These are phyloP conservation scores for Globisporangium irregulare DNA, from an alignment of 352 stramenopile genomes.

Conservation along the genomic window DNA sequence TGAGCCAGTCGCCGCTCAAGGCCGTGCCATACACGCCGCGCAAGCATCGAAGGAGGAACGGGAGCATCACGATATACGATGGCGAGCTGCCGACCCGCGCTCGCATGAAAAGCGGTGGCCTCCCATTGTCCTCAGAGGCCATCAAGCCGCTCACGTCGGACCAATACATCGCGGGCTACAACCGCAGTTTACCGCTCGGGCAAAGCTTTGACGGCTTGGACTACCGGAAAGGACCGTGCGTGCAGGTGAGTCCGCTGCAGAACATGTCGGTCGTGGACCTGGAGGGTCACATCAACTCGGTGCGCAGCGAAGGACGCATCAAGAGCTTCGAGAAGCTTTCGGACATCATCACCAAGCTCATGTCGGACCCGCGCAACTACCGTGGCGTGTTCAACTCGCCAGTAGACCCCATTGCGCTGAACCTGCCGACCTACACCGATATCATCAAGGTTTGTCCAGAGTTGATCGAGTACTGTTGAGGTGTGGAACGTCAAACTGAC, in stretches of 20 bases:
- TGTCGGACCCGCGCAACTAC: conserved; percentile 68
- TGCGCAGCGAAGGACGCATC: conserved; percentile 57
- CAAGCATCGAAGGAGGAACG: conserved; percentile 37
- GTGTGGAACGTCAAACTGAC: not conserved
- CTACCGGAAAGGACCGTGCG: conserved; percentile 8
- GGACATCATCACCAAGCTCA: conserved; percentile 71
- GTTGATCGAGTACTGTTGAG: not conserved
- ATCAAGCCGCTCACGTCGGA: conserved; percentile 24
- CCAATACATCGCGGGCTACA: conserved; percentile 27
- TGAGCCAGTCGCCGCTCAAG: conserved; percentile 9
- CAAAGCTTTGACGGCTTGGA: conserved; percentile 22
- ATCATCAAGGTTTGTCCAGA: conserved; percentile 44
- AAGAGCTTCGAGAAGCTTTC: conserved; percentile 61
- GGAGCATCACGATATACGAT: conserved; percentile 20
- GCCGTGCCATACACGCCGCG: conserved; percentile 28
- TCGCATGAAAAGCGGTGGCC: not conserved
- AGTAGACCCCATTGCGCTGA: conserved; percentile 65
- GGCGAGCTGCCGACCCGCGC: conserved; percentile 10
- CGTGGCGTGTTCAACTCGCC: conserved; percentile 72
- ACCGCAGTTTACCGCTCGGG: conserved; percentile 51
- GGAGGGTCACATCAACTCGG: conserved; percentile 58
- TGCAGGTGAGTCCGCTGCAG: conserved; percentile 47
- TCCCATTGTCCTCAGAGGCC: conserved; percentile 7
- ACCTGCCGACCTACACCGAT: conserved; percentile 65
- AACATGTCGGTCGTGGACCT: conserved; percentile 63